These are phyloP conservation scores for Phytophthora melonis DNA, from an alignment of 352 stramenopile species.

Conservation along the genomic window DNA sequence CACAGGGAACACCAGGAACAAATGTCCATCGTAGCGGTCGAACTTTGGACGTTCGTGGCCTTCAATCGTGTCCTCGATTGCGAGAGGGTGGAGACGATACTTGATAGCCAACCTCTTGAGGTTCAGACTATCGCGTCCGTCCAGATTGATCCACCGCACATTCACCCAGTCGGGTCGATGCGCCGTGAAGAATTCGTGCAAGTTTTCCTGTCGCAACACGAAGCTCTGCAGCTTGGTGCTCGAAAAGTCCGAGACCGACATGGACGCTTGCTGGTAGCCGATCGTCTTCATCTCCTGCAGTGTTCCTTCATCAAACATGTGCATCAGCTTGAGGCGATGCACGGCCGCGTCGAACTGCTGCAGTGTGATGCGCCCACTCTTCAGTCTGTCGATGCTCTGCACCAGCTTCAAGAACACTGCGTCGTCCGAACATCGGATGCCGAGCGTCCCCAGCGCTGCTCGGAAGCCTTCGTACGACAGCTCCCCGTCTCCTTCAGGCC, in stretches of 20 bases:
- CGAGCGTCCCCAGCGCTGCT: slow-evolving; percentile 66
- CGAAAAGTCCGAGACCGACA: slow-evolving; percentile 87
- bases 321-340: slow-evolving; percentile 89
- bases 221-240: slow-evolving; percentile 78
- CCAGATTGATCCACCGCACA: slow-evolving; percentile 90
- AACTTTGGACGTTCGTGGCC: slow-evolving; percentile 90
- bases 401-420: slow-evolving; percentile 78
- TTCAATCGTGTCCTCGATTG: slow-evolving; percentile 89
- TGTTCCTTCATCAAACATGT: slow-evolving; percentile 83
- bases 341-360: slow-evolving; percentile 83
- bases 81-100: slow-evolving; percentile 85
- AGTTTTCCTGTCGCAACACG: slow-evolving; percentile 50
- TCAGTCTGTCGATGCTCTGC: slow-evolving; percentile 67
- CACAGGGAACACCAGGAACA: slow-evolving; percentile 88
- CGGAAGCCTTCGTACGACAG: slow-evolving; percentile 71
- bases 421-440: slow-evolving; percentile 78
- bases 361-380: slow-evolving; percentile 59
- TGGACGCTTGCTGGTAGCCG: slow-evolving; percentile 60
- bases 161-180: slow-evolving; percentile 82
- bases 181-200: slow-evolving; percentile 81
- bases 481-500: slow-evolving; percentile 55
- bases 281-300: slow-evolving; percentile 63
- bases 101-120: slow-evolving; percentile 91
- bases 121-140: slow-evolving; percentile 80
- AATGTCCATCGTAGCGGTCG: slow-evolving; percentile 84